A percentile compares a stretch with the other conserved stretches of the same genome.
phyloP scores from a whole-genome alignment of 2,329 filamentous ascomycete species.

The Fusarium nodosum region DNA sequence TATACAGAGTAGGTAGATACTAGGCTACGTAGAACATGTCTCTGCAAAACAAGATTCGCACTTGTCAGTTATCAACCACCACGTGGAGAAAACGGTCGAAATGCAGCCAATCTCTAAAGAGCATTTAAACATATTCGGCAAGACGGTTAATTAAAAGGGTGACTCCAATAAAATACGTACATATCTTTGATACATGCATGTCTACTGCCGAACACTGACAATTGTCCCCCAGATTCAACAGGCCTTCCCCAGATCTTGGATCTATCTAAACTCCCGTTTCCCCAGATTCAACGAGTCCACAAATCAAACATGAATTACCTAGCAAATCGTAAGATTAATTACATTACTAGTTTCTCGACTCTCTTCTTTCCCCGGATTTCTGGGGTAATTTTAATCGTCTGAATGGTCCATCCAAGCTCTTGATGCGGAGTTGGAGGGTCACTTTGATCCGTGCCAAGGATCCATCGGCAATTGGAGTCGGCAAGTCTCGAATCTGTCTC shows the following conservation, averaged over 20 bases:
- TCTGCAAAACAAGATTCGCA: neutral
- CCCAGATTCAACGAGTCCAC: slow-evolving; percentile 27
- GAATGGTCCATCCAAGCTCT: slow-evolving; percentile 19
- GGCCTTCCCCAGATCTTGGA: slow-evolving; percentile 39
- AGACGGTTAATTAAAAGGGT: neutral
- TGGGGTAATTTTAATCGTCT: slow-evolving; percentile 26
- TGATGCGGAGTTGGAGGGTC: slow-evolving; percentile 30
- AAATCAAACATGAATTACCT: slow-evolving; percentile 26
- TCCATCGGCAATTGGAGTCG: slow-evolving; percentile 48
- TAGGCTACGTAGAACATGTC: no score
- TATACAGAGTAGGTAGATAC: neutral
- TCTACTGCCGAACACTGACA: neutral
- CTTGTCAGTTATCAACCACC: neutral
- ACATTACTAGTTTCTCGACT: neutral
- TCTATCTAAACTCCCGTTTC: neutral
- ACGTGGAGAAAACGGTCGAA: neutral
- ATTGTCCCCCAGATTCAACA: slow-evolving; percentile 1
- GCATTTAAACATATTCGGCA: neutral
- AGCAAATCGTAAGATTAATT: slow-evolving; percentile 36
- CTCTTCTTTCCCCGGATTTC: slow-evolving; percentile 39
- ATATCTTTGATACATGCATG: neutral
- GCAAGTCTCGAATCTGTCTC: slow-evolving; percentile 25
- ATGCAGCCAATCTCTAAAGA: neutral
- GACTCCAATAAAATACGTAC: slow-evolving; percentile 1
- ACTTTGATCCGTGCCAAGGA: slow-evolving; percentile 43